Evolutionary conservation across 73 alveolate genomes (phyloP).

Genomic region (Paramecium sonneborni): DNA sequence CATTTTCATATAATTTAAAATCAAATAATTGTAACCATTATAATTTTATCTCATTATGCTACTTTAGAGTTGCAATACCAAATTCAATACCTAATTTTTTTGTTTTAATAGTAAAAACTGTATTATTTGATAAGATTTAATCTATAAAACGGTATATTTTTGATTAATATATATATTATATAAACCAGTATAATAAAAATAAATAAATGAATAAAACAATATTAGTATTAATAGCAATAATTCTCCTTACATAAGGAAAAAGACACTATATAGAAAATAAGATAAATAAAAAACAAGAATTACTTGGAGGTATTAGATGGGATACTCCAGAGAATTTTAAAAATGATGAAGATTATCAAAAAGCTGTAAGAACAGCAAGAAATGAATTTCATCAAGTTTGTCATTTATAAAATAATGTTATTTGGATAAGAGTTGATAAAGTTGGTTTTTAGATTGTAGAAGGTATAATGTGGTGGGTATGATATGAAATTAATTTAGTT

Average conservation of each 20-base stretch:
- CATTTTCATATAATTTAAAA: background rate
- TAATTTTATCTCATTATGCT: background rate
- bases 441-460: background rate
- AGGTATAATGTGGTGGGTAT: conserved; percentile 26
- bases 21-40: background rate
- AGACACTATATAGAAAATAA: background rate
- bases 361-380: background rate
- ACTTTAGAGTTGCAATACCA: background rate
- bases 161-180: background rate
- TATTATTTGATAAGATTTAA: background rate
- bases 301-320: background rate
- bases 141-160: background rate
- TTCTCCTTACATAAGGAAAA: background rate
- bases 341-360: background rate
- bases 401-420: background rate
- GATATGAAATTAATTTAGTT: background rate
- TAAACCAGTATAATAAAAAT: background rate
- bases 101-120: too few species aligned
- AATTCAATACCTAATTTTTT: too few species aligned
- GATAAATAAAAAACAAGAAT: background rate
- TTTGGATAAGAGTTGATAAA: background rate
- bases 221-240: background rate
- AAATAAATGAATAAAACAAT: background rate
- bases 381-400: background rate
- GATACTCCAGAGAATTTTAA: background rate